Percentiles rank a stretch among this genome's conserved stretches.
Evolutionary conservation across 257 asterid genomes (phyloP).

Genomic region (Haberlea rhodopensis): DNA sequence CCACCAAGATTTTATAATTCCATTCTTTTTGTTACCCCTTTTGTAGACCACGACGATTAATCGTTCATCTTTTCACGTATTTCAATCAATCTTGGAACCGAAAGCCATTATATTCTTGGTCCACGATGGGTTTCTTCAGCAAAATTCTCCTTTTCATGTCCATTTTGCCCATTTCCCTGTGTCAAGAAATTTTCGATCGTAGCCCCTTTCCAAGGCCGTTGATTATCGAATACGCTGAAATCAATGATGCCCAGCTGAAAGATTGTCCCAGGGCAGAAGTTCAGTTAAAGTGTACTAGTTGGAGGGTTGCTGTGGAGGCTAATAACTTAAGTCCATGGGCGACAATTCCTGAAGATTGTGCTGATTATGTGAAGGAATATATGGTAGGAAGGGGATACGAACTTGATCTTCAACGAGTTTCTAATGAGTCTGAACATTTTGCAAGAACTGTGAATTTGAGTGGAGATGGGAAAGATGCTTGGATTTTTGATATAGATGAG

Average conservation of each 20-base stretch:
- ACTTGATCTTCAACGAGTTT: constrained; percentile 54
- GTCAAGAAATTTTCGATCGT: constrained; percentile 28
- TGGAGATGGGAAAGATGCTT: constrained; percentile 51
- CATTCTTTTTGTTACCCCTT: background rate
- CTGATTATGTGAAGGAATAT: constrained; percentile 60
- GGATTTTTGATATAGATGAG: constrained; percentile 89
- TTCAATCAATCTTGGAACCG: background rate
- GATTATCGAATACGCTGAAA: constrained; percentile 35
- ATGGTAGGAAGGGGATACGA: constrained; percentile 47
- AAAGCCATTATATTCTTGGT: constrained; percentile 10
- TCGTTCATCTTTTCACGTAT: background rate
- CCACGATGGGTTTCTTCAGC: constrained; percentile 34
- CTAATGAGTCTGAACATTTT: constrained; percentile 44
- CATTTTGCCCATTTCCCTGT: constrained; percentile 31
- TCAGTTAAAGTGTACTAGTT: constrained; percentile 52
- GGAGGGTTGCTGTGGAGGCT: constrained; percentile 88
- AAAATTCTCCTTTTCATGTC: constrained; percentile 28
- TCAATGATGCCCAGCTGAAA: constrained; percentile 29
- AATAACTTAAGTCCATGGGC: constrained; percentile 76
- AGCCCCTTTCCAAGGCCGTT: constrained; percentile 28
- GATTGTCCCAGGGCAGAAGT: constrained; percentile 31
- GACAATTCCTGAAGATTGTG: constrained; percentile 60
- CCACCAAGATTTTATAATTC: constrained; percentile 14
- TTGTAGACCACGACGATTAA: background rate
- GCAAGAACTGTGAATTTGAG: constrained; percentile 48